These are phyloP conservation scores for Amniculicola lignicola DNA, from an alignment of 495 filamentous ascomycete species.

Conservation along the genomic window DNA sequence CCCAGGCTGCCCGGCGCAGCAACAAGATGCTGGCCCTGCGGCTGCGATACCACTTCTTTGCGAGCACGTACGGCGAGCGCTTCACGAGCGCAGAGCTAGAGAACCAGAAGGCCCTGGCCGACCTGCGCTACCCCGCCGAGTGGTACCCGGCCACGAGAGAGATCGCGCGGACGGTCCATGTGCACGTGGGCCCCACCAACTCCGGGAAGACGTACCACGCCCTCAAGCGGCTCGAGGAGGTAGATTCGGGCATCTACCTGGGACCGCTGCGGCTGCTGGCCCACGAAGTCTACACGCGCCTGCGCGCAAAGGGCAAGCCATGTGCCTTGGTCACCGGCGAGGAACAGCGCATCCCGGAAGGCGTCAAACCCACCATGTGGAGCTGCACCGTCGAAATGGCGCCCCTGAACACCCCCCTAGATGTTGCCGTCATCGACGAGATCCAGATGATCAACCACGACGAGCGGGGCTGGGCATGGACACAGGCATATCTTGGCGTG, in stretches of 20 bases:
- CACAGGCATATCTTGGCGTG: slow-evolving; percentile 81
- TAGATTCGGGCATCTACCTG: slow-evolving; percentile 78
- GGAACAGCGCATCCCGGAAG: slow-evolving; percentile 62
- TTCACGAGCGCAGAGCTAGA: slow-evolving; percentile 51
- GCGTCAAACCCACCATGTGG: slow-evolving; percentile 47
- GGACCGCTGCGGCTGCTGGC: slow-evolving; percentile 88
- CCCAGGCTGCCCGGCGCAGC: not conserved
- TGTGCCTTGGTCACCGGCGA: slow-evolving; percentile 90
- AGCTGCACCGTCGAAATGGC: slow-evolving; percentile 99
- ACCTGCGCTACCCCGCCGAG: slow-evolving; percentile 80
- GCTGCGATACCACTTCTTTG: slow-evolving; percentile 59
- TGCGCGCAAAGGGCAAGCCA: slow-evolving; percentile 67
- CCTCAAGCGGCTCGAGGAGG: slow-evolving; percentile 75
- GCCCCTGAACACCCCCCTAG: slow-evolving; percentile 62
- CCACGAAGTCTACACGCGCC: slow-evolving; percentile 84
- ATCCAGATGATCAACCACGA: slow-evolving; percentile 91
- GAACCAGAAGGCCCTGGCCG: slow-evolving; percentile 65
- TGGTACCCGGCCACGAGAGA: slow-evolving; percentile 84
- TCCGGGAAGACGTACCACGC: slow-evolving; percentile 98
- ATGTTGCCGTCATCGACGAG: slow-evolving; percentile 95
- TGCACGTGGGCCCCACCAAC: slow-evolving; percentile 97
- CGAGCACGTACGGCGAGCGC: slow-evolving; percentile 46
- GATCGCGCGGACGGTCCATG: slow-evolving; percentile 75
- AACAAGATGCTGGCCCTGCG: slow-evolving; percentile 40
- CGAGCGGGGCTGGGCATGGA: slow-evolving; percentile 94